Conservation (phyloP, 345 rosid species). For the Hirschfeldia incana region DNA sequence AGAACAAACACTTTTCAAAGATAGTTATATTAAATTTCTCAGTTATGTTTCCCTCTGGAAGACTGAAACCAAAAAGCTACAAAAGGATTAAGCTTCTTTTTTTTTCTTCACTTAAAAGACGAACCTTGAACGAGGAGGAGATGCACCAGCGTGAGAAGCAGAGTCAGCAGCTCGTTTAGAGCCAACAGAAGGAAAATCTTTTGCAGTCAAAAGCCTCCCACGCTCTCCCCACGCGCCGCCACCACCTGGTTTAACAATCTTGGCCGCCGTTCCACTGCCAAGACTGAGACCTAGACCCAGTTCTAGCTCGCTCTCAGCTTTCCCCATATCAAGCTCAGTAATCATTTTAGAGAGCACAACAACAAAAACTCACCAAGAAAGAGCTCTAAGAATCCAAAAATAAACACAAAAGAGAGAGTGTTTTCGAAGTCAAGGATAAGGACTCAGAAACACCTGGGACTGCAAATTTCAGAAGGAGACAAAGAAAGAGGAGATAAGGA, state of each 20-base stretch:
- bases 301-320: slow-evolving; percentile 62
- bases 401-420: slow-evolving; percentile 12
- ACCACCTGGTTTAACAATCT: slow-evolving; percentile 38
- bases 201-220: slow-evolving; percentile 76
- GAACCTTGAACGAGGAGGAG: slow-evolving; percentile 68
- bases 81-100: background rate
- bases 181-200: slow-evolving; percentile 68
- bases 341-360: slow-evolving; percentile 39
- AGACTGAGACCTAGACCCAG: slow-evolving; percentile 72
- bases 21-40: background rate
- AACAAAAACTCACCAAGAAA: slow-evolving; percentile 12
- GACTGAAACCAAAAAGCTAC: slow-evolving; percentile 8
- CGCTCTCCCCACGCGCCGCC: slow-evolving; percentile 63
- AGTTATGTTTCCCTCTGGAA: slow-evolving; percentile 1
- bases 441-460: slow-evolving; percentile 19
- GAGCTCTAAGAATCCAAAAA: slow-evolving; percentile 2
- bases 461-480: slow-evolving; percentile 7
- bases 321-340: slow-evolving; percentile 47
- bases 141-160: slow-evolving; percentile 58
- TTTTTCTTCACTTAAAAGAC: background rate
- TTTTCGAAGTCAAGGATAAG: background rate
- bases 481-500: slow-evolving; percentile 28
- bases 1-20: background rate
- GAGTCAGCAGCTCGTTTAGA: slow-evolving; percentile 74
- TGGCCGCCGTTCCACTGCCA: slow-evolving; percentile 51